These are phyloP conservation scores for Aspergillus tanneri DNA, from an alignment of 2,329 filamentous ascomycete species.

Conservation along the genomic window DNA sequence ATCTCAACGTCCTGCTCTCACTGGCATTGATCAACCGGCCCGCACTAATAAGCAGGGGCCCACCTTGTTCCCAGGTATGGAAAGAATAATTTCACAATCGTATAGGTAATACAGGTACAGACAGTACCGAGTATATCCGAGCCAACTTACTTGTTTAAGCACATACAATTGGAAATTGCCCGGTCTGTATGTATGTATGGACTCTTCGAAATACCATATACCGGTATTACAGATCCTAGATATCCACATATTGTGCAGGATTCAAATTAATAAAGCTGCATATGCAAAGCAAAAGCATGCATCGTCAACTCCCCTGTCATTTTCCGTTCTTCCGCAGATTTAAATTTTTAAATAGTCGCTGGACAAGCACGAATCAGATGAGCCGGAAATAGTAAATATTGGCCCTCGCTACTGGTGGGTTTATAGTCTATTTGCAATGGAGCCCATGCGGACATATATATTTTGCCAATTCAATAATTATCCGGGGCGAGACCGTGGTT, in stretches of 20 bases:
- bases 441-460: no score
- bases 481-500: background rate
- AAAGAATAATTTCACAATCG: background rate
- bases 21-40: conserved; percentile 11
- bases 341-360: conserved; percentile 7
- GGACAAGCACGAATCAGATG: conserved; percentile 6
- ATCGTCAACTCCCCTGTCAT: conserved; percentile 3
- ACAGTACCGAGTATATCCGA: no score
- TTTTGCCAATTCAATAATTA: background rate
- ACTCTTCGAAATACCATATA: no score
- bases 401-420: background rate
- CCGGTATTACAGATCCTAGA: no score
- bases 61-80: conserved; percentile 1
- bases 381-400: conserved; percentile 13
- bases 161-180: no score
- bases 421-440: background rate
- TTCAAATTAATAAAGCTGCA: no score
- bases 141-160: no score
- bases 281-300: conserved; percentile 3
- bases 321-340: conserved; percentile 8
- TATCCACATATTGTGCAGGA: no score
- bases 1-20: conserved; percentile 18
- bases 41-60: conserved; percentile 6
- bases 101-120: no score
- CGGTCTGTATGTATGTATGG: no score